These are phyloP conservation scores for Pestalotiopsis sp. DNA, from an alignment of 2,329 filamentous ascomycete genomes.

Conservation along the genomic window DNA sequence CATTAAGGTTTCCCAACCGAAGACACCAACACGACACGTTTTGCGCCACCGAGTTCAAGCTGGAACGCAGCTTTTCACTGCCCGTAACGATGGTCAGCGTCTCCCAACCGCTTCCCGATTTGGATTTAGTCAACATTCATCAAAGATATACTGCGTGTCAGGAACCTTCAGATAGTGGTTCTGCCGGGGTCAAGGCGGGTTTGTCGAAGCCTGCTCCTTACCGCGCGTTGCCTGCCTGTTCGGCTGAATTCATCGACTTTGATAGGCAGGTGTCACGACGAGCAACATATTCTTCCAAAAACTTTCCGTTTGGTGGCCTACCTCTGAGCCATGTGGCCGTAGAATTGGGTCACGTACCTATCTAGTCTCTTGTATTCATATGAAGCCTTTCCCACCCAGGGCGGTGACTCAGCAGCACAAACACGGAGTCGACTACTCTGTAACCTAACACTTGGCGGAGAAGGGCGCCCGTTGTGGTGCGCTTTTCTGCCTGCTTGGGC, in stretches of 20 bases:
- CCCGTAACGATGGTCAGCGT: not conserved
- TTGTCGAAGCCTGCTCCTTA: not conserved
- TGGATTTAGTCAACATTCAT: not conserved
- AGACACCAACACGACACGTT: not conserved
- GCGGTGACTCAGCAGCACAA: not conserved
- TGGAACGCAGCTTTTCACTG: not conserved
- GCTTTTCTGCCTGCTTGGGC: not conserved
- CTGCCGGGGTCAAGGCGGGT: not conserved
- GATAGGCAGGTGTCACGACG: conserved; percentile 4
- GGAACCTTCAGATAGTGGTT: not conserved
- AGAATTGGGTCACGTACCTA: not conserved
- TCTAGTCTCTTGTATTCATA: not conserved
- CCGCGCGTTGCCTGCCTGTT: not conserved
- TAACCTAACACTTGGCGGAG: not conserved
- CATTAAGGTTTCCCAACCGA: not conserved
- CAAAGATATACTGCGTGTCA: not conserved
- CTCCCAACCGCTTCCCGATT: not conserved
- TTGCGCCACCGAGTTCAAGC: not conserved
- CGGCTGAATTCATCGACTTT: not conserved
- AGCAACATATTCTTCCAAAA: not conserved
- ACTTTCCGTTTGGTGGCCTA: not conserved
- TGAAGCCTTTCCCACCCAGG: not conserved
- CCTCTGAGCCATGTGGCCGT: not conserved
- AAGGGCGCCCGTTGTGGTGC: not conserved
- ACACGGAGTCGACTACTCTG: not conserved